A percentile compares a stretch with the other conserved stretches of the same genome.
These are phyloP conservation scores for Elaeis guineensis DNA, from an alignment of 176 grass and related monocot genomes.

Conservation along the genomic window DNA sequence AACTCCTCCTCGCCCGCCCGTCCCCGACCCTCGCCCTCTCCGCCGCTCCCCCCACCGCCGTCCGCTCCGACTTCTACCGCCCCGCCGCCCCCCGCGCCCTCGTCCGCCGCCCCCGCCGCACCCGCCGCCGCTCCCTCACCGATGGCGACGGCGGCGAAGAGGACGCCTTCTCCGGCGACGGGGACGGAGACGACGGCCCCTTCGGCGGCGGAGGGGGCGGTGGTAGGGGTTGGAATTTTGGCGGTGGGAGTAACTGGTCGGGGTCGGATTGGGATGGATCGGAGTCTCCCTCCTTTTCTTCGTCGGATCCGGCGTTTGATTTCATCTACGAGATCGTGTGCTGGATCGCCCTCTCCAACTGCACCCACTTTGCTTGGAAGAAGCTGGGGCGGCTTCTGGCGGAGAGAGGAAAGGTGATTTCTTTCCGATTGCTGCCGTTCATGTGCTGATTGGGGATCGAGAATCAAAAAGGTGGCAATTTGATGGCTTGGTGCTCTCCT, in stretches of 20 bases:
- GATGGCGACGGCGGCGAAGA: conserved; percentile 5
- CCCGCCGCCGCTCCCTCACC: conserved; percentile 24
- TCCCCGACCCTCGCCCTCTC: conserved; percentile 13
- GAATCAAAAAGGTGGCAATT: no score
- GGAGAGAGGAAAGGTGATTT: conserved; percentile 13
- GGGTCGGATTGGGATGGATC: conserved; percentile 22
- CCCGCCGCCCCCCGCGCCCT: conserved; percentile 32
- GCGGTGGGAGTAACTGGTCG: conserved; percentile 10
- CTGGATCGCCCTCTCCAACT: conserved; percentile 48
- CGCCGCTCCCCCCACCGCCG: conserved; percentile 4
- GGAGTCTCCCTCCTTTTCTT: conserved; percentile 15
- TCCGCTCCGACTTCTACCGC: neutral
- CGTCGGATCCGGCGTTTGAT: conserved; percentile 21
- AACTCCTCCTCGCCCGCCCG: conserved; percentile 22
- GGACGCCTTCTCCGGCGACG: conserved; percentile 33
- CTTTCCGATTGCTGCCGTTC: conserved; percentile 30
- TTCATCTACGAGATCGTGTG: conserved; percentile 53
- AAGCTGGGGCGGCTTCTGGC: conserved; percentile 33
- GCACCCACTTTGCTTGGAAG: conserved; percentile 49
- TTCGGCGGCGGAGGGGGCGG: conserved; percentile 11
- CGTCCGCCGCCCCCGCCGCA: conserved; percentile 30
- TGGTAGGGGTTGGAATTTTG: conserved; percentile 4
- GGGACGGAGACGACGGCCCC: conserved; percentile 9
- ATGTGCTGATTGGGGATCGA: conserved; percentile 24
- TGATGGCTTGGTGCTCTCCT: no score